Base-by-base conservation (phyloP, 371 early-diverging fungal species). In the Lichtheimia ramosa region DNA sequence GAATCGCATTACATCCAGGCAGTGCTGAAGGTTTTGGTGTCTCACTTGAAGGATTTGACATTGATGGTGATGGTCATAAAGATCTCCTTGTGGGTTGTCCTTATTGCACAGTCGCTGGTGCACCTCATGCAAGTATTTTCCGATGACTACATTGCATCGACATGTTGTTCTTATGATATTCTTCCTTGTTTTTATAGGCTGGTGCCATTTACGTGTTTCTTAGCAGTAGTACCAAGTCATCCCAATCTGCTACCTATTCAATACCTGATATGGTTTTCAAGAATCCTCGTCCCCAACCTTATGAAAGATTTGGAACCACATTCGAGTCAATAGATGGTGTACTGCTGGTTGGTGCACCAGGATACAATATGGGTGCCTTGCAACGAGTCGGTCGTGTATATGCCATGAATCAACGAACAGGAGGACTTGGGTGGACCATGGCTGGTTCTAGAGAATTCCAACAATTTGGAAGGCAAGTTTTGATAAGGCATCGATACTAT, bases 41-140 rank as follows among this genome's bases (percentile, higher is more conserved):
- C 1, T 66, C 67, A 10, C 52, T 92, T 18, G 62, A 67, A 24
- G 86, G 82, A 2, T 64, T 84, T 16, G 92, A 92, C 74, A 58
- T 91, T 23, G 76, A 91, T 56, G 80, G 78, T 18, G 86, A 90
- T 64, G 92, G 90, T 0, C 72, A 59, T 34, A 64, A 54, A 13
- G 92, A 92, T 65, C 66, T 94, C 21, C 59, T 92, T 0, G 65
- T 92, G 34, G 92, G 90, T 6, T 87, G 89, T 51, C 92, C 94
- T 2, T 75, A 80, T 49, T 77, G 75, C 49, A 59, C 74, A 21
- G 59, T 63, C 14, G 27, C 39, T 34, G 60, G 54, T 5, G 43
- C 61, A 15, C 49, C 34, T 23, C 82, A 83, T 64, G 81, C 69
- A 68, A 53, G 57, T 55, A n/a, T 48, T 53, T 7, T 24, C 51